Percentiles rank a stretch among this genome's conserved stretches.
These are phyloP conservation scores for Pilasporangium apinafurcum DNA, from an alignment of 352 stramenopile genomes.

Conservation along the genomic window DNA sequence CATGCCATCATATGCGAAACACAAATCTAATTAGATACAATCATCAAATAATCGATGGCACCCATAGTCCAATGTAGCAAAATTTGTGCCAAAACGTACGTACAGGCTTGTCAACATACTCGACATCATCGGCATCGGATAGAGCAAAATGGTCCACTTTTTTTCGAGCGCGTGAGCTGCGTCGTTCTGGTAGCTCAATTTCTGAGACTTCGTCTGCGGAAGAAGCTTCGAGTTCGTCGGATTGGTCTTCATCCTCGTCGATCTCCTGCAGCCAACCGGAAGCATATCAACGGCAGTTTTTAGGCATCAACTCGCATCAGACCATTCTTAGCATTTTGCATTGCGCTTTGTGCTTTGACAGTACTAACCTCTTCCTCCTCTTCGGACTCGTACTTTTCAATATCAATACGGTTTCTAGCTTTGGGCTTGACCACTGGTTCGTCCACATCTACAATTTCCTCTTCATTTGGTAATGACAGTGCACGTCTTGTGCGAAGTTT, in stretches of 20 bases:
- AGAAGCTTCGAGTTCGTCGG: conserved; percentile 18
- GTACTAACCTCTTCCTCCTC: conserved; percentile 5
- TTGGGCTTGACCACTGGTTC: conserved; percentile 22
- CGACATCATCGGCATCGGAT: conserved; percentile 7
- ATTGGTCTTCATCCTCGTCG: conserved; percentile 25
- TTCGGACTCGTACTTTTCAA: conserved; percentile 8
- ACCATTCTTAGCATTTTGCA: too few species aligned
- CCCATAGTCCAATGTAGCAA: neutral
- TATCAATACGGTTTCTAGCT: conserved; percentile 4
- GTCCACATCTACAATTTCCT: conserved; percentile 34
- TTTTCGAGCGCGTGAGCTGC: conserved; percentile 9
- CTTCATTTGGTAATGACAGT: conserved; percentile 10
- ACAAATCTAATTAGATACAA: too few species aligned
- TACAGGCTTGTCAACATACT: conserved; percentile 10
- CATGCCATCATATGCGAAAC: too few species aligned
- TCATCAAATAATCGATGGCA: too few species aligned
- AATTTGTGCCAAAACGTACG: neutral
- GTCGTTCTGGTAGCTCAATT: conserved; percentile 1
- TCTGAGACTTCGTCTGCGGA: conserved; percentile 3
- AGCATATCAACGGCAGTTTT: neutral
- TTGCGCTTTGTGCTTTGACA: too few species aligned
- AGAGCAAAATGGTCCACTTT: conserved; percentile 3
- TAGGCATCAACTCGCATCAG: conserved; percentile 1
- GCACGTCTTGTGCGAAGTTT: conserved; percentile 15
- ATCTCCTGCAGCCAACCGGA: conserved; percentile 1